phyloP scores from a whole-genome alignment of 106 monocot genomes.

The Vanilla planifolia region DNA sequence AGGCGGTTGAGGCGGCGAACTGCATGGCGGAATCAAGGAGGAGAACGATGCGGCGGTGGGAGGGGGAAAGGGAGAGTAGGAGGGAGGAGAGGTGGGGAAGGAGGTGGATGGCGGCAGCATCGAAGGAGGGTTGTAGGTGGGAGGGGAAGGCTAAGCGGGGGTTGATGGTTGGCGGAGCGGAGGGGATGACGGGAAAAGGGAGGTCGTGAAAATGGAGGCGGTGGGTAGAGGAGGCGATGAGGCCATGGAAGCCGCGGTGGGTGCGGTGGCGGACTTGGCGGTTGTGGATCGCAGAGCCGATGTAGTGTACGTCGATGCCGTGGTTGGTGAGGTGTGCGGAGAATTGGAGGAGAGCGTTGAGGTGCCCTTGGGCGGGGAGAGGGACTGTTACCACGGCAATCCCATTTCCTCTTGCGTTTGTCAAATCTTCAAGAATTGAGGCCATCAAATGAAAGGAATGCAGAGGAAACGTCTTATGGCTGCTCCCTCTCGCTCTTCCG shows the following conservation, averaged over 20 bases:
- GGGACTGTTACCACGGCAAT: constrained; percentile 36
- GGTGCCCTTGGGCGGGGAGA: constrained; percentile 57
- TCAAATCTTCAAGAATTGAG: no score
- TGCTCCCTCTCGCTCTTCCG: no score
- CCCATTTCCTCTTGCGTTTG: no score
- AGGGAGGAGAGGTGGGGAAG: not conserved
- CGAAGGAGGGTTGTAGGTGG: constrained; percentile 9
- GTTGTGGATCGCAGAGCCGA: constrained; percentile 43
- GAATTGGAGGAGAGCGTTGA: constrained; percentile 64
- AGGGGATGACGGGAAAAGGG: not conserved
- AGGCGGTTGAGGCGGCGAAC: not conserved
- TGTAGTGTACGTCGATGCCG: constrained; percentile 36
- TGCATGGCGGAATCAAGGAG: not conserved
- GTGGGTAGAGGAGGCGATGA: not conserved
- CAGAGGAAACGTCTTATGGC: no score
- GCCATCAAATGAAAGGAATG: no score
- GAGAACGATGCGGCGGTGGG: not conserved
- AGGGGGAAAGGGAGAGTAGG: no score
- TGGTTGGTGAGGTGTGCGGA: constrained; percentile 15
- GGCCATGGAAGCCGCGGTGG: constrained; percentile 8
- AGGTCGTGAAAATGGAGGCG: not conserved
- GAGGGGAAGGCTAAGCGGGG: no score
- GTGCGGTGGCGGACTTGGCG: constrained; percentile 31
- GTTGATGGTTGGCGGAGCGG: not conserved
- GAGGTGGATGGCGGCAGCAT: not conserved